Conservation (phyloP, 768 basidiomycete genomes). For the Leccinum truebloodii region DNA sequence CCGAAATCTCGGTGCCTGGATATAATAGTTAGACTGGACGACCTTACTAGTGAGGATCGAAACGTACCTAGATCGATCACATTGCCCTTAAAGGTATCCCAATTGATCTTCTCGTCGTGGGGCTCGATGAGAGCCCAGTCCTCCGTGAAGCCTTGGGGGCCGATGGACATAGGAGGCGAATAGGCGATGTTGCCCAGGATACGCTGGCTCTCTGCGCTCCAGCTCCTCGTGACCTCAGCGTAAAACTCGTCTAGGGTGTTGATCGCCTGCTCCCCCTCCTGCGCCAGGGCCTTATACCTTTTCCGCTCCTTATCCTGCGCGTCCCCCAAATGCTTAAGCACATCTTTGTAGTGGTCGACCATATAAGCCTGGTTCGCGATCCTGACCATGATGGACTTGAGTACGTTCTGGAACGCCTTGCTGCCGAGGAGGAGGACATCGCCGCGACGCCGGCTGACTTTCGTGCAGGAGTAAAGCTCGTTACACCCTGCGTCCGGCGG, state of each 20-base stretch:
- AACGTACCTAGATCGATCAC: background rate
- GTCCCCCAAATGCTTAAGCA: too few species aligned
- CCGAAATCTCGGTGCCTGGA: background rate
- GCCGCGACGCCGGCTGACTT: too few species aligned
- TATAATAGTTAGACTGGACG: background rate
- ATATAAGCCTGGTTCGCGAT: too few species aligned
- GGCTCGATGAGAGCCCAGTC: background rate
- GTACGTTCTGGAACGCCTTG: too few species aligned
- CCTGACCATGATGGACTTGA: too few species aligned
- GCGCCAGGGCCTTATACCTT: too few species aligned
- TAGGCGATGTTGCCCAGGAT: background rate
- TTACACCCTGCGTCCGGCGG: too few species aligned
- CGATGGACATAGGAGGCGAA: background rate
- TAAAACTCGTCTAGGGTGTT: background rate
- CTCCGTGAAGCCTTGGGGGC: background rate
- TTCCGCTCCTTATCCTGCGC: too few species aligned
- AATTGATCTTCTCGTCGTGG: background rate
- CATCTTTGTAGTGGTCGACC: too few species aligned
- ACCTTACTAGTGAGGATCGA: background rate
- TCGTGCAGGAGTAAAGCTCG: too few species aligned
- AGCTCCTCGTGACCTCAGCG: background rate
- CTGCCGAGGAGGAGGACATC: too few species aligned
- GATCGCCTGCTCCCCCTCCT: background rate
- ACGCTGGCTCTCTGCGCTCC: background rate
- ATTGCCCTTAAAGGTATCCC: background rate